phyloP scores from a whole-genome alignment of 2,329 filamentous ascomycete genomes.

The Chaetomium strumarium region DNA sequence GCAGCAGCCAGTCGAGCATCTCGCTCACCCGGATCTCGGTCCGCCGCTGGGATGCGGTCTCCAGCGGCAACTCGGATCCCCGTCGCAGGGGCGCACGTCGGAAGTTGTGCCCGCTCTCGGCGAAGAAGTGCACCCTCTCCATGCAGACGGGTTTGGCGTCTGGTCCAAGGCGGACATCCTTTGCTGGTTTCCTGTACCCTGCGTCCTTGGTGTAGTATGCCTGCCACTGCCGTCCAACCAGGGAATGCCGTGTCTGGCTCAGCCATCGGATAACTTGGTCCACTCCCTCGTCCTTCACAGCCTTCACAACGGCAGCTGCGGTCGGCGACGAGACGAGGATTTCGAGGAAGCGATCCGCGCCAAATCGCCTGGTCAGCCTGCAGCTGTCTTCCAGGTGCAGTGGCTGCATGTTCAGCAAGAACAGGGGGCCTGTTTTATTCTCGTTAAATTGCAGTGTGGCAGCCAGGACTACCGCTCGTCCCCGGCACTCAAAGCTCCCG shows the following conservation, averaged over 20 bases:
- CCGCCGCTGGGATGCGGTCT: slow-evolving; percentile 25
- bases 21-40: slow-evolving; percentile 33
- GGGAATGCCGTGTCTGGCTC: slow-evolving; percentile 32
- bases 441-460: slow-evolving; percentile 37
- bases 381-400: slow-evolving; percentile 44
- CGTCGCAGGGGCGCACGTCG: background rate
- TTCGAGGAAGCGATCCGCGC: slow-evolving; percentile 54
- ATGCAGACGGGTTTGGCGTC: slow-evolving; percentile 30
- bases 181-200: slow-evolving; percentile 34
- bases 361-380: slow-evolving; percentile 50
- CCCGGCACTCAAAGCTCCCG: slow-evolving; percentile 29
- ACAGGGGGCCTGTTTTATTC: slow-evolving; percentile 35
- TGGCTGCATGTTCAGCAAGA: slow-evolving; percentile 42
- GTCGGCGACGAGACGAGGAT: slow-evolving; percentile 43
- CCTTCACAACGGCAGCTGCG: slow-evolving; percentile 25
- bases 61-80: slow-evolving; percentile 20
- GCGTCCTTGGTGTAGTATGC: slow-evolving; percentile 41
- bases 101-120: slow-evolving; percentile 44
- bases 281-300: slow-evolving; percentile 30
- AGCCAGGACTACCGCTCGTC: slow-evolving; percentile 38
- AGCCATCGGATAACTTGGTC: slow-evolving; percentile 39
- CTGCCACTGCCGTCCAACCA: slow-evolving; percentile 43
- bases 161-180: slow-evolving; percentile 29
- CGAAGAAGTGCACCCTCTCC: slow-evolving; percentile 50
- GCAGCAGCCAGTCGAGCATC: slow-evolving; percentile 50